These are phyloP conservation scores for Rubia tinctorum DNA, from an alignment of 305 asterid genomes.

Conservation along the genomic window DNA sequence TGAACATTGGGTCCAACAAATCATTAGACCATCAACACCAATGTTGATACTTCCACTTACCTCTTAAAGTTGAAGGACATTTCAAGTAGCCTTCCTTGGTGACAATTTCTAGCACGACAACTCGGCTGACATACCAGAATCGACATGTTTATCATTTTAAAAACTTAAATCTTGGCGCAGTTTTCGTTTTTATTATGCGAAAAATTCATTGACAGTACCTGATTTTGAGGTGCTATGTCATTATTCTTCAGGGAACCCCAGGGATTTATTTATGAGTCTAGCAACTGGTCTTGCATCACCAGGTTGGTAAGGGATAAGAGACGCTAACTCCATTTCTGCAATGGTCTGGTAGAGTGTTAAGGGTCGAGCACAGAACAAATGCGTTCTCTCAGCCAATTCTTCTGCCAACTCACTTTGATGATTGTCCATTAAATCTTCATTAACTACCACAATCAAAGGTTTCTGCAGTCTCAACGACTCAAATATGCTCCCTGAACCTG, in stretches of 20 bases:
- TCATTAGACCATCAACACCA: not conserved
- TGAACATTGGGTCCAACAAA: not conserved
- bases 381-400: constrained; percentile 79
- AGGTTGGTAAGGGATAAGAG: constrained; percentile 66
- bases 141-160: not conserved
- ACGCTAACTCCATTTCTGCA: constrained; percentile 45
- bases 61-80: too few relatives aligned
- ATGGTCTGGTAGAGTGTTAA: constrained; percentile 59
- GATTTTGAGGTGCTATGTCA: not conserved
- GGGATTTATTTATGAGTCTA: constrained; percentile 45
- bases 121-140: not conserved
- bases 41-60: not conserved
- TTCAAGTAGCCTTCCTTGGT: not conserved
- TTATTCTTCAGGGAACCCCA: constrained; percentile 57
- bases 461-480: constrained; percentile 65
- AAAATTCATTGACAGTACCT: not conserved
- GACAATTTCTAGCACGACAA: not conserved
- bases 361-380: constrained; percentile 82
- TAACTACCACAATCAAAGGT: constrained; percentile 83
- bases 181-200: not conserved
- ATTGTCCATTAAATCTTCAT: constrained; percentile 96
- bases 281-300: constrained; percentile 89
- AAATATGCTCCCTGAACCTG: constrained; percentile 98
- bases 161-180: too few relatives aligned
- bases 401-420: constrained; percentile 94